These are phyloP conservation scores for Pseudocercospora vitis DNA, from an alignment of 2,329 filamentous ascomycete species.

Conservation along the genomic window DNA sequence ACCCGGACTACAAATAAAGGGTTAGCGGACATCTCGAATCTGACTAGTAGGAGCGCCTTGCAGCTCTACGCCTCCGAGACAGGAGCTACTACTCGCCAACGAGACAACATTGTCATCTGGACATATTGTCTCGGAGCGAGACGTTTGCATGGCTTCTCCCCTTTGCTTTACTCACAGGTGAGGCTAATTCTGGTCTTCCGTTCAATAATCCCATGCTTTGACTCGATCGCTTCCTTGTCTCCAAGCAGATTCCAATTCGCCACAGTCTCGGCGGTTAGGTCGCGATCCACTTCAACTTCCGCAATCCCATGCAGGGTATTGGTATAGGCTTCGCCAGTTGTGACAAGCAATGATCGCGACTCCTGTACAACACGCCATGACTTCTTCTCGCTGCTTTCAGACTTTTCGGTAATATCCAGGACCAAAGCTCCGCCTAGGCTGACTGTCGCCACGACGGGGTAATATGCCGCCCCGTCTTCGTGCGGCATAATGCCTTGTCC, in stretches of 20 bases:
- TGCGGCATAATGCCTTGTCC: constrained; percentile 97
- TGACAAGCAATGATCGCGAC: constrained; percentile 75
- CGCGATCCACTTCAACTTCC: constrained; percentile 62
- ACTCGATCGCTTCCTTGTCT: constrained; percentile 42
- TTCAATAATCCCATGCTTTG: constrained; percentile 54
- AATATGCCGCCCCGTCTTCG: constrained; percentile 87
- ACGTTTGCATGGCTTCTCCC: no score
- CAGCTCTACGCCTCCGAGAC: no score
- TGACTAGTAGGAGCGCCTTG: no score
- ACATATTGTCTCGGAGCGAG: no score
- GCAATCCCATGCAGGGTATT: constrained; percentile 74
- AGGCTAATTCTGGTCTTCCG: constrained; percentile 67
- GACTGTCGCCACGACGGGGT: constrained; percentile 85
- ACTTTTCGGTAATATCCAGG: constrained; percentile 65
- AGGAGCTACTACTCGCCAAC: no score
- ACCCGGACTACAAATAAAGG: no score
- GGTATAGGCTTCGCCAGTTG: constrained; percentile 66
- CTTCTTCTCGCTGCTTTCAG: constrained; percentile 50
- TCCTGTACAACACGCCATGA: constrained; percentile 72
- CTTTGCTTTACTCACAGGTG: no score
- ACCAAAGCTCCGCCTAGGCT: constrained; percentile 77
- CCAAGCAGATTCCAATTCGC: constrained; percentile 71
- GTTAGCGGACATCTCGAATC: no score
- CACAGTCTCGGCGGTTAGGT: constrained; percentile 58
- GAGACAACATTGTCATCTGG: no score